Evolutionary conservation across 208 protist genomes (phyloP).

Genomic region (Trypanosoma caninum): DNA sequence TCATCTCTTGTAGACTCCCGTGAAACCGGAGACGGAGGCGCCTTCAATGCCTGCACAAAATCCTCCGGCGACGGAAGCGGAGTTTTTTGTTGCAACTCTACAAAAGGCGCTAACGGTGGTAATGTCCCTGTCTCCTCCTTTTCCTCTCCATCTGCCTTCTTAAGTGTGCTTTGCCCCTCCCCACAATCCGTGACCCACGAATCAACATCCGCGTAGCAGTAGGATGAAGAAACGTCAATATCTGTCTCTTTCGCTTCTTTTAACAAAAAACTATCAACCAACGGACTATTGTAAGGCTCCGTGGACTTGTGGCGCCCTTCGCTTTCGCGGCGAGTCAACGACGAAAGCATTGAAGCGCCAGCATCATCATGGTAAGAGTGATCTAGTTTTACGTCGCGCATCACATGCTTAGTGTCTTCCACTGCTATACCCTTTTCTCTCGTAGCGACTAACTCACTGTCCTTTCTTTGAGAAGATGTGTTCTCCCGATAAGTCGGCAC

Average conservation of each 20-base stretch:
- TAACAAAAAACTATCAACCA: background rate
- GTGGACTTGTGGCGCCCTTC: background rate
- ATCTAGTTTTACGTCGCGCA: background rate
- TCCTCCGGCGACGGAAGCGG: conserved; percentile 41
- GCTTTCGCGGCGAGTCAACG: conserved; percentile 17
- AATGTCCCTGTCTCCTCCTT: background rate
- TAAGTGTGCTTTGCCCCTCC: background rate
- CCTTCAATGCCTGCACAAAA: conserved; percentile 36
- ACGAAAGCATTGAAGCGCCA: conserved; percentile 14
- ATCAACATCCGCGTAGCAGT: conserved; percentile 35
- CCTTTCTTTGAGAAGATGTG: background rate
- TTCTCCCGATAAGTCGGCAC: background rate
- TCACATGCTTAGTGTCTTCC: background rate
- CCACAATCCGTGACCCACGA: conserved; percentile 25
- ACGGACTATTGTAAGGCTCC: conserved; percentile 13
- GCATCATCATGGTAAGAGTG: conserved; percentile 1
- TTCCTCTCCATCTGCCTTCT: background rate
- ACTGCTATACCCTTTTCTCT: background rate
- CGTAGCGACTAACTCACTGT: background rate
- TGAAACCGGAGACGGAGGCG: conserved; percentile 9
- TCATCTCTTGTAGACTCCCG: conserved; percentile 44
- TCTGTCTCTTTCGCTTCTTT: conserved; percentile 1
- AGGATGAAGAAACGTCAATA: conserved; percentile 28
- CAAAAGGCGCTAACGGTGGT: conserved; percentile 19
- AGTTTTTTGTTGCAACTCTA: background rate